Evolutionary conservation across 352 stramenopile genomes (phyloP), one percentile per base, ranked within the genome.

Genomic region (Halophytophthora batemanensis): DNA sequence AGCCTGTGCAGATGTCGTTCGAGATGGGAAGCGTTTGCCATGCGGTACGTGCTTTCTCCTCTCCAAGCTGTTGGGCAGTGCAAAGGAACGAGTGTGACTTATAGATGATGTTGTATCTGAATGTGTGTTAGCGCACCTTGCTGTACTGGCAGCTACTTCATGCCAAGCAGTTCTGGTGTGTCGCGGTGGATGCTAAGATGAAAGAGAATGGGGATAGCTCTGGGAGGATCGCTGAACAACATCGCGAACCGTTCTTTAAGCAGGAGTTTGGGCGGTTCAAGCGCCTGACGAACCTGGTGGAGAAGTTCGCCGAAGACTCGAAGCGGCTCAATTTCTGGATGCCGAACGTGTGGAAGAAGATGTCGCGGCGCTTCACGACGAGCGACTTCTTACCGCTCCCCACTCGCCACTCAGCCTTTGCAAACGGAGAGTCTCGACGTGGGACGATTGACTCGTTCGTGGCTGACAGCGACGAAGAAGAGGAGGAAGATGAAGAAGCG

Each of bases 121-220:
- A 43, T 59, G 10, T 40, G 53, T 17, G 19, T 56, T 42, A 93
- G 83, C 75, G 83, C 19, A 86, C 75, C 4, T 54, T 92, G 25
- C 69, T 66, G 3, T 94, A 83, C 52, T 94, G 83, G 83, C 74
- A 90, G 37, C 36, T 94, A 25, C 66, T 89, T 6, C 83, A 94
- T 28, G 77, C 83, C 25, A 94, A 94, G 49, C 79, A 75, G 15
- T 89, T 90, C 39, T 90, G 77, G 78, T 86, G 75, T 7, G 70
- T 71, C 14, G n/a, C 92, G 2, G 66, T 94, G 23, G 77, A 90
- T 29, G 75, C 74, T 10, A 90, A 89, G 57, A 57, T 66, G 15
- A 69, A 67, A 13, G 53, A 74, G 35, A 64, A 31, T 51, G 50
- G 67, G 0, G 68, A 84, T 47, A 62, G 50, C 13, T 67, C 59